A percentile compares a stretch with the other conserved stretches of the same genome.
Conservation (phyloP, 345 rosid species). For the Dipteronia sinensis region DNA sequence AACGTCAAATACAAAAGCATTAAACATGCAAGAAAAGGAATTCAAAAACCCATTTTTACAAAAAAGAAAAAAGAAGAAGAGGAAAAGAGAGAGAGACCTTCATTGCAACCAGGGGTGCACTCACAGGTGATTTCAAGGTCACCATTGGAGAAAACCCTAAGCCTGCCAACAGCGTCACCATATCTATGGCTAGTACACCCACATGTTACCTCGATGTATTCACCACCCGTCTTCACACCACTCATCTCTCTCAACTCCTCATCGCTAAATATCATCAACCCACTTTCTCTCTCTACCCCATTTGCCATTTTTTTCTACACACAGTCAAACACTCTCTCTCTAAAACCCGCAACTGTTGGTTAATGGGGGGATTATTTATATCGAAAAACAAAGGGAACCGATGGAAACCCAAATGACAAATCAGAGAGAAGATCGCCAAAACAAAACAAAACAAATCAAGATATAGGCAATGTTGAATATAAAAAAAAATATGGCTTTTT, state of each 20-base stretch:
- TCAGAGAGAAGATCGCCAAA: constrained; percentile 26
- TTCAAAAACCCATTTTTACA: constrained; percentile 37
- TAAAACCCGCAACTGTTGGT: not conserved
- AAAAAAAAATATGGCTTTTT: constrained; percentile 30
- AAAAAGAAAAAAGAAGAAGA: constrained; percentile 13
- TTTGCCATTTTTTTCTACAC: constrained; percentile 48
- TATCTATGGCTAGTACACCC: constrained; percentile 98
- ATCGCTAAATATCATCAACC: constrained; percentile 63
- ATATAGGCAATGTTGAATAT: constrained; percentile 27
- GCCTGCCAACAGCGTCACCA: constrained; percentile 98
- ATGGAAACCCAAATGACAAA: constrained; percentile 15
- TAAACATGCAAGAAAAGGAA: constrained; percentile 40
- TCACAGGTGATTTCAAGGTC: constrained; percentile 95
- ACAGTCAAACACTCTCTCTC: constrained; percentile 14
- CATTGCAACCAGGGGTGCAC: constrained; percentile 98
- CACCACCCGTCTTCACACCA: constrained; percentile 68
- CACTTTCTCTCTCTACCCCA: constrained; percentile 52
- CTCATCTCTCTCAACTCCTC: constrained; percentile 89
- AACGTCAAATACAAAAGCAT: constrained; percentile 39
- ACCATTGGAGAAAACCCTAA: constrained; percentile 96
- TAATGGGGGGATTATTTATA: constrained; percentile 2
- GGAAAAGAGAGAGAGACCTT: constrained; percentile 60
- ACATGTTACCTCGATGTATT: constrained; percentile 90
- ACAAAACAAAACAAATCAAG: constrained; percentile 12
- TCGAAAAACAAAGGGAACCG: constrained; percentile 8